These are phyloP conservation scores for Blastocystis sp. DNA, from an alignment of 352 stramenopile species.

Conservation along the genomic window DNA sequence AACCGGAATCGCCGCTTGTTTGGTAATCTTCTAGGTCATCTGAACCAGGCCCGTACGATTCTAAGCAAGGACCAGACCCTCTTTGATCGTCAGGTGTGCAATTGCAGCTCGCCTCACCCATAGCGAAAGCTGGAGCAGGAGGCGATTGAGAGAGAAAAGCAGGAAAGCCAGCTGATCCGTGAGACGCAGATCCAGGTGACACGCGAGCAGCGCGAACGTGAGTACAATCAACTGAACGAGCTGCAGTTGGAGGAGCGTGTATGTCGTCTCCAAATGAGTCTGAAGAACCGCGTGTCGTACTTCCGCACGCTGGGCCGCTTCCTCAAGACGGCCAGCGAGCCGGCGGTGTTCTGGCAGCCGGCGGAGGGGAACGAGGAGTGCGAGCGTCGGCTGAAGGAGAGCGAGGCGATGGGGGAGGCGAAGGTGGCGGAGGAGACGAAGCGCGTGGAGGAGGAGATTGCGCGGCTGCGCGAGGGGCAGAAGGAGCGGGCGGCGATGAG, in stretches of 20 bases:
- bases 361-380: constrained; percentile 39
- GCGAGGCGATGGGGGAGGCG: background rate
- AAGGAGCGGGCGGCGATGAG: constrained; percentile 1
- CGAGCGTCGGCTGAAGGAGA: constrained; percentile 18
- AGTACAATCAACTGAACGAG: constrained; percentile 45
- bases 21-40: constrained; percentile 48
- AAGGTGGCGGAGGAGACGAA: constrained; percentile 24
- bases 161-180: constrained; percentile 52
- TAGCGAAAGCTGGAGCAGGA: constrained; percentile 64
- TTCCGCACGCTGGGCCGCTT: constrained; percentile 35
- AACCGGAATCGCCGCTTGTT: constrained; percentile 50
- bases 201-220: constrained; percentile 30
- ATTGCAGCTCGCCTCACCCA: background rate
- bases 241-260: constrained; percentile 46
- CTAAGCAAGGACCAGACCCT: constrained; percentile 35
- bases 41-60: constrained; percentile 47
- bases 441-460: constrained; percentile 27
- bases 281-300: constrained; percentile 11
- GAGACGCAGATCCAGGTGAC: constrained; percentile 53
- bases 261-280: background rate
- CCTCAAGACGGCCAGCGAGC: background rate
- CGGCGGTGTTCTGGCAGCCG: constrained; percentile 24
- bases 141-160: constrained; percentile 33
- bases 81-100: constrained; percentile 26
- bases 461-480: background rate